Conservation (phyloP, 805 yeast genomes). For the Candida germanica region DNA sequence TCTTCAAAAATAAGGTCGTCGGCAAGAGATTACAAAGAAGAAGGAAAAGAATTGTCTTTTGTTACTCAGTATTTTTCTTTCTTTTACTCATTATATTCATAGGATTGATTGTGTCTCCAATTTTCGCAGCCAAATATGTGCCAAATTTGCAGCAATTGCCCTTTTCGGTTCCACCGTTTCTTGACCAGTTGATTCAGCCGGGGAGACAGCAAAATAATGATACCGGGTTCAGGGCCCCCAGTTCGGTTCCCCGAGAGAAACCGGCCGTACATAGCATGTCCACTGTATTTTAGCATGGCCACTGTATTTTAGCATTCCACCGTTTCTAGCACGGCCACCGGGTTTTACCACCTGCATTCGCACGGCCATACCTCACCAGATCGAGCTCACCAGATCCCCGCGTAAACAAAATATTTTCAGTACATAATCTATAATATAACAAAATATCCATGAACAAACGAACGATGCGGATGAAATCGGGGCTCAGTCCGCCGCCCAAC, state of each 20-base stretch:
- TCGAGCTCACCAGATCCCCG: too few species aligned
- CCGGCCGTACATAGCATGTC: slow-evolving; percentile 16
- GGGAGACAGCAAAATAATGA: slow-evolving; percentile 59
- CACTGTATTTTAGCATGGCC: slow-evolving; percentile 11
- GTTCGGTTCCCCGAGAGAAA: slow-evolving; percentile 36
- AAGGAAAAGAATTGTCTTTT: slow-evolving; percentile 26
- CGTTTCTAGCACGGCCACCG: too few species aligned
- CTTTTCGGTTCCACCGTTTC: slow-evolving; percentile 17
- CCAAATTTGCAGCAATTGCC: slow-evolving; percentile 7
- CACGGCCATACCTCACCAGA: too few species aligned
- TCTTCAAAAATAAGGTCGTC: slow-evolving; percentile 36
- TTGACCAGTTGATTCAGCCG: slow-evolving; percentile 50
- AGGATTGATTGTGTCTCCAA: slow-evolving; percentile 48
- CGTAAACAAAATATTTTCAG: too few species aligned
- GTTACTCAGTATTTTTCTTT: slow-evolving; percentile 47
- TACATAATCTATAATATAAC: too few species aligned
- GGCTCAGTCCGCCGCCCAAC: slow-evolving; percentile 12
- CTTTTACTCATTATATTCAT: slow-evolving; percentile 37
- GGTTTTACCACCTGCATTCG: too few species aligned
- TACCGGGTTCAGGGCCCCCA: slow-evolving; percentile 57
- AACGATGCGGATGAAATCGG: slow-evolving; percentile 7
- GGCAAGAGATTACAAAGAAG: slow-evolving; percentile 36
- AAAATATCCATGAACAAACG: slow-evolving; percentile 6
- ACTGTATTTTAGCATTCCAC: too few species aligned
- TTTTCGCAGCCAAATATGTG: slow-evolving; percentile 15